phyloP scores from a whole-genome alignment of 306 rosid genomes.

The Quercus agrifolia region DNA sequence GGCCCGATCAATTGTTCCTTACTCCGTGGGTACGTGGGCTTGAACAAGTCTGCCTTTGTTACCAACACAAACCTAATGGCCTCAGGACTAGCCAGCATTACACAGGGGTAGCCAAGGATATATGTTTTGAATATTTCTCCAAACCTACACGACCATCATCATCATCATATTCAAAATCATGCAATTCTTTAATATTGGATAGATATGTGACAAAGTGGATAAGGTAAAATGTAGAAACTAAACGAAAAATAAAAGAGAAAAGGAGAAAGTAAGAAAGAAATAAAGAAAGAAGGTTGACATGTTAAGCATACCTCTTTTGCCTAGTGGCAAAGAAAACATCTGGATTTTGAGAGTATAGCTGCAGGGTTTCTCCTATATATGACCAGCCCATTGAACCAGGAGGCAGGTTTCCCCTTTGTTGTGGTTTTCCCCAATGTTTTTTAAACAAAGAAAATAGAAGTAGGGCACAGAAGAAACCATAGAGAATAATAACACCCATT shows the following conservation, averaged over 20 bases:
- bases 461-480: not conserved
- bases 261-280: too few relatives aligned
- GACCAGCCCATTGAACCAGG: constrained; percentile 33
- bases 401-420: not conserved
- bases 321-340: constrained; percentile 14
- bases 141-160: not conserved
- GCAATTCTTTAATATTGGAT: not conserved
- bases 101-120: constrained; percentile 21
- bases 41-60: constrained; percentile 17
- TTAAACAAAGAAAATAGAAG: not conserved
- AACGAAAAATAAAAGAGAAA: not conserved
- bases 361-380: constrained; percentile 23
- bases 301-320: constrained; percentile 5
- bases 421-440: not conserved
- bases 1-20: constrained; percentile 28
- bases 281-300: not conserved
- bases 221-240: not conserved
- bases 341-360: constrained; percentile 27
- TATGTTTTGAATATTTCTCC: constrained; percentile 30
- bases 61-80: constrained; percentile 20
- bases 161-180: too few relatives aligned
- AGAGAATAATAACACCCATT: too few relatives aligned
- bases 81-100: constrained; percentile 23
- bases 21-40: constrained; percentile 26
- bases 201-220: not conserved